A percentile compares a stretch with the other conserved stretches of the same genome.
Evolutionary conservation across 1,139 yeast species (phyloP).

Genomic region (Arxiozyma slooffiae): DNA sequence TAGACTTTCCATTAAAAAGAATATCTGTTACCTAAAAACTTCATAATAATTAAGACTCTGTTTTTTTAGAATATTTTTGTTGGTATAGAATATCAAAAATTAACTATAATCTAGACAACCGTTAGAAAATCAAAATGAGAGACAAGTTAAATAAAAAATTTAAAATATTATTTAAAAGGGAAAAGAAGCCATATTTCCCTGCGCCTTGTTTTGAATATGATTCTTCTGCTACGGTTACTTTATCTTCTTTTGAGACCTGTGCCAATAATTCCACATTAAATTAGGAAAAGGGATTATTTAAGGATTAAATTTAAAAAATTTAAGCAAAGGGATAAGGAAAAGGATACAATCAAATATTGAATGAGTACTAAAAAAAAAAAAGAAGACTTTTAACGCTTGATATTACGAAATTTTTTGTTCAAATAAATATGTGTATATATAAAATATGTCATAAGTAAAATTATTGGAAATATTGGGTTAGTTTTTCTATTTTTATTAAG

Average conservation of each 20-base stretch:
- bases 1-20: too few species aligned
- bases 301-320: neutral
- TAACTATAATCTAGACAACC: neutral
- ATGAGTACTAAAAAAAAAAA: too few species aligned
- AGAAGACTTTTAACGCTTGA: too few species aligned
- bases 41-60: too few species aligned
- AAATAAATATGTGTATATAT: too few species aligned
- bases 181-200: neutral
- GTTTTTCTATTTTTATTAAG: too few species aligned
- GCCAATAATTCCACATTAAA: neutral
- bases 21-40: too few species aligned
- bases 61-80: too few species aligned
- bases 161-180: neutral
- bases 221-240: neutral
- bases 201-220: neutral
- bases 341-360: neutral
- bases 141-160: too few species aligned
- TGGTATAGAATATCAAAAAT: neutral
- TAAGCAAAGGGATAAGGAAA: neutral
- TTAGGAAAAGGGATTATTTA: neutral
- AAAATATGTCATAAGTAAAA: neutral
- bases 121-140: neutral
- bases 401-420: too few species aligned
- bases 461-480: too few species aligned
- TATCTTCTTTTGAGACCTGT: neutral